Conservation (phyloP, 139 green algal species). For the Asterochloris sp. region DNA sequence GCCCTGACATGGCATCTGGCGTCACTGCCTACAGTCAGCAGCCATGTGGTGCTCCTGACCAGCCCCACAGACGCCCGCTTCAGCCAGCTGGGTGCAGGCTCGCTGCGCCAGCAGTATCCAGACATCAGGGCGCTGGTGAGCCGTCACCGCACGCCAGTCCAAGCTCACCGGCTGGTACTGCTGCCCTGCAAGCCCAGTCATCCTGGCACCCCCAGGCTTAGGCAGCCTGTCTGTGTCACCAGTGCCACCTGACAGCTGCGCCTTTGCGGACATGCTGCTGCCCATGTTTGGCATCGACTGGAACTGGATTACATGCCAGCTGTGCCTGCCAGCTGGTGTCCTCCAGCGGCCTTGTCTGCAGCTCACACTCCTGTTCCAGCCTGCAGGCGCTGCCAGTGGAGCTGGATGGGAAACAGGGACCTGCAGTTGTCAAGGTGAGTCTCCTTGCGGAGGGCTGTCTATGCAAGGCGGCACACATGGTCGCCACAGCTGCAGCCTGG, state of each 20-base stretch:
- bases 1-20: background rate
- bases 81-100: background rate
- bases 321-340: no score
- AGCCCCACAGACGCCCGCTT: conserved; percentile 45
- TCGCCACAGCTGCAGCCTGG: no score
- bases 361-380: background rate
- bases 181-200: conserved; percentile 23
- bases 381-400: background rate
- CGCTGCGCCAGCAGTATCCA: no score
- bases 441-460: no score
- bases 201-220: no score
- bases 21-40: conserved; percentile 5
- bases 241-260: no score
- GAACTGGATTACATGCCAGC: no score
- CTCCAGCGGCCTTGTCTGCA: no score
- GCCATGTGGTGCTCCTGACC: conserved; percentile 36
- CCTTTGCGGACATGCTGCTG: no score
- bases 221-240: no score
- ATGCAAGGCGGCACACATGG: no score
- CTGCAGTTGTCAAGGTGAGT: background rate
- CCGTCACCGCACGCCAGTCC: background rate
- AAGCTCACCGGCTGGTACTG: conserved; percentile 23
- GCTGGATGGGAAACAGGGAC: background rate
- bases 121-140: background rate
- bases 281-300: no score